Percentiles rank a stretch among this genome's conserved stretches.
These are phyloP conservation scores for Calonectria fujianensis DNA, from an alignment of 2,329 filamentous ascomycete genomes.

Conservation along the genomic window DNA sequence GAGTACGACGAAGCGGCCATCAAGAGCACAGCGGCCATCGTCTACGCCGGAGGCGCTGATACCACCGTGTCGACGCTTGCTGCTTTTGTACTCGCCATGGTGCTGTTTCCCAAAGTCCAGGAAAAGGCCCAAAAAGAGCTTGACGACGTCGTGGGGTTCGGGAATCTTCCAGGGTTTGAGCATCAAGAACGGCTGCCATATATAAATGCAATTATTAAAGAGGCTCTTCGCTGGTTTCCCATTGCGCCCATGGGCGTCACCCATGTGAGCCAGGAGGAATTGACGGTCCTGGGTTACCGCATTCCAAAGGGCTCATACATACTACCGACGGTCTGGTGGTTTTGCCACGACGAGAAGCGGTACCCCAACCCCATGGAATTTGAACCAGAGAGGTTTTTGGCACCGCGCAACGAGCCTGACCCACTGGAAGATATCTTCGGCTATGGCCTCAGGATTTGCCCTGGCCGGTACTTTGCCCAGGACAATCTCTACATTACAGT, in stretches of 20 bases:
- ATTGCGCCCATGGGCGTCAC: not conserved
- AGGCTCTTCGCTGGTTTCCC: slow-evolving; percentile 72
- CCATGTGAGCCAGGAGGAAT: slow-evolving; percentile 34
- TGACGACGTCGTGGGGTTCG: slow-evolving; percentile 68
- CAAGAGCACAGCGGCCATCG: not conserved
- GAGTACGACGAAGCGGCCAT: slow-evolving; percentile 29
- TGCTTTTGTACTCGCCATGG: not conserved
- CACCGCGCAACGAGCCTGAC: slow-evolving; percentile 18
- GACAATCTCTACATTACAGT: not conserved
- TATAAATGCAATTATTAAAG: slow-evolving; percentile 72
- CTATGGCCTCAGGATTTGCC: not conserved
- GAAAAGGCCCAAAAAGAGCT: slow-evolving; percentile 70
- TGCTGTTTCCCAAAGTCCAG: slow-evolving; percentile 26
- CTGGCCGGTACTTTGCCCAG: not conserved
- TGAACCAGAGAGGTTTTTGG: slow-evolving; percentile 39
- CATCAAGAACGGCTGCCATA: slow-evolving; percentile 72
- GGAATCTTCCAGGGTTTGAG: slow-evolving; percentile 67
- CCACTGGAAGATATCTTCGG: not conserved
- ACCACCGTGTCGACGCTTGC: not conserved
- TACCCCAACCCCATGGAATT: slow-evolving; percentile 29
- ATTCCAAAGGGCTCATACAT: slow-evolving; percentile 42
- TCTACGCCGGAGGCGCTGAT: not conserved
- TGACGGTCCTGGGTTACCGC: slow-evolving; percentile 33
- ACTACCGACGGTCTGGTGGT: slow-evolving; percentile 36
- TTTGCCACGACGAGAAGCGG: slow-evolving; percentile 17